A percentile compares a stretch with the other conserved stretches of the same genome.
Evolutionary conservation across 352 stramenopile genomes (phyloP).

Genomic region (Globisporangium cystogenes): DNA sequence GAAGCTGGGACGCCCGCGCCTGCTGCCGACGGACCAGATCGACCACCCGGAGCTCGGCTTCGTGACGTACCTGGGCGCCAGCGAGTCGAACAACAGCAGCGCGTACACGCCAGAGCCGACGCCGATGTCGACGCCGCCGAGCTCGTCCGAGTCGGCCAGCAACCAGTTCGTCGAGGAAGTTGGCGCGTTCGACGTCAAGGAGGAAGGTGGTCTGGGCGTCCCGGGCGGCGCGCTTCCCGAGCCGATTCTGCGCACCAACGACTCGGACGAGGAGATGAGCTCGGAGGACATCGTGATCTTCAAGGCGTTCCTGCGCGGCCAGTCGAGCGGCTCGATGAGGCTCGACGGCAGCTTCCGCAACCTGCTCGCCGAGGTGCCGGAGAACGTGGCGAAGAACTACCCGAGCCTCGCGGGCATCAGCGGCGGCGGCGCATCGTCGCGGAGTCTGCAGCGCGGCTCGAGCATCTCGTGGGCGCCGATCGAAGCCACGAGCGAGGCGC

Average conservation of each 20-base stretch:
- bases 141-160: constrained; percentile 8
- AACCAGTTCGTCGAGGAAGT: not conserved
- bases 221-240: constrained; percentile 18
- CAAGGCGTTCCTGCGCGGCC: constrained; percentile 46
- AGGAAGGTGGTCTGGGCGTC: not conserved
- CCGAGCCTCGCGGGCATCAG: constrained; percentile 6
- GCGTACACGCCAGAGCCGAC: not conserved
- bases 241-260: constrained; percentile 32
- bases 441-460: constrained; percentile 10
- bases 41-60: constrained; percentile 18
- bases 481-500: constrained; percentile 11
- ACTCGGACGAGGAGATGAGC: constrained; percentile 46
- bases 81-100: constrained; percentile 1
- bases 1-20: constrained; percentile 62
- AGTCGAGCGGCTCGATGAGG: constrained; percentile 39
- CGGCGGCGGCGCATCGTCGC: constrained; percentile 3
- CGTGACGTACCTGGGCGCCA: constrained; percentile 2
- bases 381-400: constrained; percentile 9
- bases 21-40: constrained; percentile 41
- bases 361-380: constrained; percentile 19
- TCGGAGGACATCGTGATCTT: constrained; percentile 57
- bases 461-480: constrained; percentile 13
- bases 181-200: not conserved
- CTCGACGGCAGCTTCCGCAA: constrained; percentile 22
- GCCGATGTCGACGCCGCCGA: constrained; percentile 2